These are phyloP conservation scores for Chaetomium sp. DNA, from an alignment of 2,329 filamentous ascomycete genomes.

Conservation along the genomic window DNA sequence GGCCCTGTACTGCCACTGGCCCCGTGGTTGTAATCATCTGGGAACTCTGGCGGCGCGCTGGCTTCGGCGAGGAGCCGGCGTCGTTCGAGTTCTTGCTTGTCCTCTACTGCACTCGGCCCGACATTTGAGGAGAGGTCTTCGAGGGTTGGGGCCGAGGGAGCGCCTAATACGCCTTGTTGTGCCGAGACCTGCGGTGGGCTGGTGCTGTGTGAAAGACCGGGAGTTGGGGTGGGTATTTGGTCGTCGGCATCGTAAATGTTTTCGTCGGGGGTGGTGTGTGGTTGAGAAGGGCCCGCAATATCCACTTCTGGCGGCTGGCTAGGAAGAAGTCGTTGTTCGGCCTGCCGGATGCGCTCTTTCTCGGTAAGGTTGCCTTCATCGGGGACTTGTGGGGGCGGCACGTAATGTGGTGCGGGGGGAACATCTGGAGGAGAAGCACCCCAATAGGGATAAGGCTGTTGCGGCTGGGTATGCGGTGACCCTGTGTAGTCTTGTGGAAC, in stretches of 20 bases:
- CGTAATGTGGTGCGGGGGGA: constrained; percentile 35
- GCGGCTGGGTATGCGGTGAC: constrained; percentile 7
- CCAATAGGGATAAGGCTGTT: constrained; percentile 29
- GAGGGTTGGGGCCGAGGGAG: constrained; percentile 40
- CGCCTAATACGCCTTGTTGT: constrained; percentile 26
- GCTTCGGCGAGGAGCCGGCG: constrained; percentile 56
- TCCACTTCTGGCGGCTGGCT: constrained; percentile 60
- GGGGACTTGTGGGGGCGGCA: constrained; percentile 54
- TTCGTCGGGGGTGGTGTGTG: constrained; percentile 36
- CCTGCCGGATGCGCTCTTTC: constrained; percentile 71
- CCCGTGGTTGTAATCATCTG: constrained; percentile 42
- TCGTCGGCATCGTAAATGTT: constrained; percentile 46
- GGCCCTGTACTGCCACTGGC: constrained; percentile 19
- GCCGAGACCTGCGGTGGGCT: constrained; percentile 10
- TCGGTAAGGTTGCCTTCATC: constrained; percentile 63
- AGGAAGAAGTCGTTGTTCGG: constrained; percentile 73
- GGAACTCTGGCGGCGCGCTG: constrained; percentile 56
- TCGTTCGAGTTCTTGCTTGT: constrained; percentile 73
- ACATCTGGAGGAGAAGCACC: constrained; percentile 28
- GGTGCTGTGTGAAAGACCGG: constrained; percentile 14
- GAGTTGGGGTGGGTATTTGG: constrained; percentile 24
- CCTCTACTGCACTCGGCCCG: constrained; percentile 46
- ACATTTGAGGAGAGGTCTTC: constrained; percentile 34
- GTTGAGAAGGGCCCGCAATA: constrained; percentile 35
- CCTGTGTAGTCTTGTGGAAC: constrained; percentile 18